Conservation (phyloP, 2,329 filamentous ascomycete species). For the Aspergillus sclerotialis region DNA sequence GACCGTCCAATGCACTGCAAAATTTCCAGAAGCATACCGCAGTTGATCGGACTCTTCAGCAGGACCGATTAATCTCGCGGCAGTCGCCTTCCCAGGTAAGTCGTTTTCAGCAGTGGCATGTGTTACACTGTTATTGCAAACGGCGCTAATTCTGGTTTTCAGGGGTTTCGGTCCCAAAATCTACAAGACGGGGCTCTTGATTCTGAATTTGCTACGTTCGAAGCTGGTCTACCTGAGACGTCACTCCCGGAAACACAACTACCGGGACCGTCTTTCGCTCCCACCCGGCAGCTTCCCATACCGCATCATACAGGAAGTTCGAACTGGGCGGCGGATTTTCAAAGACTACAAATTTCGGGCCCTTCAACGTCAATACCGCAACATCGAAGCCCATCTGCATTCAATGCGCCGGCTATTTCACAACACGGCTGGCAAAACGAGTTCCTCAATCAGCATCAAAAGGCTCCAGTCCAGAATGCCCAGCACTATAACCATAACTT, state of each 20-base stretch:
- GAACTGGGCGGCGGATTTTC: constrained; percentile 42
- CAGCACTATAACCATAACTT: constrained; percentile 16
- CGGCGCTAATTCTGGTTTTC: constrained; percentile 11
- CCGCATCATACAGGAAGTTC: constrained; percentile 15
- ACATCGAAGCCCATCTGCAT: constrained; percentile 38
- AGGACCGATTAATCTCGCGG: constrained; percentile 58
- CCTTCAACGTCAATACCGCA: constrained; percentile 40
- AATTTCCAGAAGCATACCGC: constrained; percentile 64
- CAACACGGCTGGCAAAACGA: constrained; percentile 54
- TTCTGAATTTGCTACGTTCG: constrained; percentile 64
- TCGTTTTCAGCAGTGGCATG: too few species aligned
- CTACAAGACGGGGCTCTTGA: constrained; percentile 52
- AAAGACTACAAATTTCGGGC: constrained; percentile 36
- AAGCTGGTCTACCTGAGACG: constrained; percentile 32
- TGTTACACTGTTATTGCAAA: too few species aligned
- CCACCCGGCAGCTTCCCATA: constrained; percentile 17
- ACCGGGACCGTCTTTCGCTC: constrained; percentile 20
- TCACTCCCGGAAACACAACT: constrained; percentile 33
- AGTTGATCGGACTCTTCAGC: constrained; percentile 63
- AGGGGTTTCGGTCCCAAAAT: constrained; percentile 58
- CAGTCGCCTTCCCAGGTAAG: constrained; percentile 50
- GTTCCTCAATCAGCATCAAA: constrained; percentile 41
- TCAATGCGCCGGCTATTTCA: constrained; percentile 20
- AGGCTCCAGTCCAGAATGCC: constrained; percentile 15
- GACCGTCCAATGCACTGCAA: constrained; percentile 68